Evolutionary conservation across 352 stramenopile genomes (phyloP), one percentile per base, ranked within the genome.

Genomic region (Phytophthora pistaciae): DNA sequence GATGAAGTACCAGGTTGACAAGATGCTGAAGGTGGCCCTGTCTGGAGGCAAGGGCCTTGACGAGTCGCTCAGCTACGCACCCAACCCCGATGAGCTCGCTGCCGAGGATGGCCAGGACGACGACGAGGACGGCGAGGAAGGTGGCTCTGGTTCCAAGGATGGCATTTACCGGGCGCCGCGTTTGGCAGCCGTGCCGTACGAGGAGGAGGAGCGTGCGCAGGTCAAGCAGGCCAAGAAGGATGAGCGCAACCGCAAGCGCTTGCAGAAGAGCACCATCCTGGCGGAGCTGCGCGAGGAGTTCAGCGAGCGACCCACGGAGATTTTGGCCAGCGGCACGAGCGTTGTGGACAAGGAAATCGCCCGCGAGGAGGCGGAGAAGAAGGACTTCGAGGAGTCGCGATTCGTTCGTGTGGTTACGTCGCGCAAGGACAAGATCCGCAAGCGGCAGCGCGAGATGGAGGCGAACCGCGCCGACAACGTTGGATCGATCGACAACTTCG

Each of bases 1-100:
- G 76, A 87, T 96, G 76, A 93, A 92, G 73, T 96, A 96, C 70
- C 90, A 96, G 68, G 87, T 96, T n/a, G 90, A 96, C 77, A 96
- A 96, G 69, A 90, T 96, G 84, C 86, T 95, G 64, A 94, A 95
- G 78, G 87, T 95, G 48, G 88, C 87, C n/a, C 60, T 94, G 9
- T 92, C 85, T 20, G 86, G 83, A 18, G 83, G 83, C 66, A 85
- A 92, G 63, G 82, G 87, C 36, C 56, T 94, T 53, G 87, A 95
- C 63, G 88, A 92, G 60, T 91, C 88, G 59, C 73, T 96, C 48
- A 90, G 78, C 69, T 96, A 94, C 66, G 88, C 85, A 10, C 90
- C 90, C 21, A 94, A 96, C 56, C 88, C 88, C 10, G 88, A 93
- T 48, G 77, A 92, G 33, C 68, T 96, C 29, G 78, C 82, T 42